Conservation (phyloP, 768 basidiomycete genomes). For the Omphalotus guepiniiformis region DNA sequence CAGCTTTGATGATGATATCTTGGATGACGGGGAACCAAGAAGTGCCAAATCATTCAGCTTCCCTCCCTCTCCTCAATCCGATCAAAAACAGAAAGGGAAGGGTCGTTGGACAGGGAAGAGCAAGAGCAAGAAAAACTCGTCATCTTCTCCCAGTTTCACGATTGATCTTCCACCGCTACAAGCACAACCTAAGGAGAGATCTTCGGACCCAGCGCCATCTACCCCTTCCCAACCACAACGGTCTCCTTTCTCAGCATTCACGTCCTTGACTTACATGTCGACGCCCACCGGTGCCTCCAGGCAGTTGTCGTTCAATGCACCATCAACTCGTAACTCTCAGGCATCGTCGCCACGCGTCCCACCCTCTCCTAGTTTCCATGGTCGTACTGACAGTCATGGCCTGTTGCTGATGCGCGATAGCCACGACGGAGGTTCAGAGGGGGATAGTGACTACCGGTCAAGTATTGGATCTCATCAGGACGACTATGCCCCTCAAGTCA, state of each 20-base stretch:
- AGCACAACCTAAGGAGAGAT: neutral
- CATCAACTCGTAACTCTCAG: conserved; percentile 5
- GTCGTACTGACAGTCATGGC: conserved; percentile 13
- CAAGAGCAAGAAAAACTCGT: conserved; percentile 1
- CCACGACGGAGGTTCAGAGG: neutral
- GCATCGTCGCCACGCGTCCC: neutral
- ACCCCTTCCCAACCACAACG: conserved; percentile 4
- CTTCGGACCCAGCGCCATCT: neutral
- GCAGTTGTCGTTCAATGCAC: conserved; percentile 12
- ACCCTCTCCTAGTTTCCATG: conserved; percentile 14
- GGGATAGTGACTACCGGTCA: conserved; percentile 1
- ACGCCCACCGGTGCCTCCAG: conserved; percentile 15
- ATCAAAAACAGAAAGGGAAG: conserved; percentile 14
- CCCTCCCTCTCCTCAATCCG: neutral
- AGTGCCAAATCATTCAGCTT: conserved; percentile 5
- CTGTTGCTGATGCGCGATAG: conserved; percentile 8
- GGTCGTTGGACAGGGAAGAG: conserved; percentile 6
- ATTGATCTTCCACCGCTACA: conserved; percentile 10
- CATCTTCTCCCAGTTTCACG: conserved; percentile 11
- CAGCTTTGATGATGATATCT: conserved; percentile 19
- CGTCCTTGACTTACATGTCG: conserved; percentile 20
- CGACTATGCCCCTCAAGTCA: neutral
- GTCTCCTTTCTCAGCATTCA: conserved; percentile 14
- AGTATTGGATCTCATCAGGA: neutral
- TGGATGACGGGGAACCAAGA: conserved; percentile 23